These are phyloP conservation scores for Trichothecium roseum DNA, from an alignment of 2,329 filamentous ascomycete genomes.

Conservation along the genomic window DNA sequence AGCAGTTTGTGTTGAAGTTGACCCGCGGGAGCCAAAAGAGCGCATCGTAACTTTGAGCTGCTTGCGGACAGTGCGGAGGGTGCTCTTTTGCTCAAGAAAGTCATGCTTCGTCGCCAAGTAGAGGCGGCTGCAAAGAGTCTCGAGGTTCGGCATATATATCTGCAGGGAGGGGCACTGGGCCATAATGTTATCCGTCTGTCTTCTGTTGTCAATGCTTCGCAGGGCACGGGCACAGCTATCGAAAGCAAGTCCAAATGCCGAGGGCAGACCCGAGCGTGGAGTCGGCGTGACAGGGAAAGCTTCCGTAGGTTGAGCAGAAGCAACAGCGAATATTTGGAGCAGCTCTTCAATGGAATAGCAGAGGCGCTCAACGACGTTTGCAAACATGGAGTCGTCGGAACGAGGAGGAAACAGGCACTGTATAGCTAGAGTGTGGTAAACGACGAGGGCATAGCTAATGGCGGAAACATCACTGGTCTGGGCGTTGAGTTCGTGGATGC, in stretches of 20 bases:
- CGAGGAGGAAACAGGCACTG: constrained; percentile 20
- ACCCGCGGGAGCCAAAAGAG: constrained; percentile 7
- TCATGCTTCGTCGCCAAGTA: constrained; percentile 17
- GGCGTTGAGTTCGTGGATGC: constrained; percentile 12
- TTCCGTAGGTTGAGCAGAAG: constrained; percentile 12
- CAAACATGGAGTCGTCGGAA: constrained; percentile 9
- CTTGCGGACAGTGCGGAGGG: constrained; percentile 15
- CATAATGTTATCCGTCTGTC: constrained; percentile 6
- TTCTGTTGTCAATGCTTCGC: constrained; percentile 12
- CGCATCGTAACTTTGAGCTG: constrained; percentile 16
- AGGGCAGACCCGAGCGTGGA: constrained; percentile 14
- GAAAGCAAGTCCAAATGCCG: constrained; percentile 17
- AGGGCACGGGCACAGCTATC: constrained; percentile 20
- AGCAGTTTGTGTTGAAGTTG: neutral
- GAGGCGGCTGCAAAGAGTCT: constrained; percentile 13
- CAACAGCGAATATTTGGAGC: constrained; percentile 12
- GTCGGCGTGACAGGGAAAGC: constrained; percentile 9
- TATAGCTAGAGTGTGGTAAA: constrained; percentile 22
- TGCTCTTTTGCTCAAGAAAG: constrained; percentile 14
- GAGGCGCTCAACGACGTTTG: constrained; percentile 16
- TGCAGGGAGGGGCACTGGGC: constrained; percentile 11
- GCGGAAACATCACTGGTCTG: constrained; percentile 13
- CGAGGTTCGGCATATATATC: constrained; percentile 14
- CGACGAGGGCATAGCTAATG: constrained; percentile 15
- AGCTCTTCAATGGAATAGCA: constrained; percentile 18